These are phyloP conservation scores for Cicer bijugum DNA, from an alignment of 306 rosid genomes.

Conservation along the genomic window DNA sequence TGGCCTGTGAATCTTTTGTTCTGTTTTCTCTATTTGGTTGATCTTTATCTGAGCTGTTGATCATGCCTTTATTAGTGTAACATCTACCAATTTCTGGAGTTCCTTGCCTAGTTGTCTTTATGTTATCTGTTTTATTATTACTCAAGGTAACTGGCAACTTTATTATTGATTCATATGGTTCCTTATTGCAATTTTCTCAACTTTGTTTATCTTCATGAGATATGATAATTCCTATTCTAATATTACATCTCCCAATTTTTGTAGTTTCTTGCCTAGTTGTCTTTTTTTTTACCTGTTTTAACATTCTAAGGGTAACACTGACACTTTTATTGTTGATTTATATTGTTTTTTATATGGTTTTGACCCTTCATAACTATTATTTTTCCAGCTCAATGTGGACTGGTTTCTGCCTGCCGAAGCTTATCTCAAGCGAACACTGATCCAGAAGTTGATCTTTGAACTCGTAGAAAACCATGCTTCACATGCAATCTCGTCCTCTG, in stretches of 20 bases:
- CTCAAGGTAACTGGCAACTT: slow-evolving; percentile 3
- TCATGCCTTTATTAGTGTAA: slow-evolving; percentile 27
- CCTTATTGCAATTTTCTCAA: slow-evolving; percentile 22
- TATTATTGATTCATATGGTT: slow-evolving; percentile 29
- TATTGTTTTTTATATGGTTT: slow-evolving; percentile 27
- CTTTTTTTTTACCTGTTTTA: slow-evolving; percentile 29
- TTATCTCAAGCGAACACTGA: slow-evolving; percentile 82
- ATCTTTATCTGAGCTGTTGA: slow-evolving; percentile 31
- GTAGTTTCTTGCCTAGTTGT: slow-evolving; percentile 17
- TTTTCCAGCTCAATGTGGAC: slow-evolving; percentile 74
- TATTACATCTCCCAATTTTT: slow-evolving; percentile 29
- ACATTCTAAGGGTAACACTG: slow-evolving; percentile 22
- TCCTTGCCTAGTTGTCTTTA: slow-evolving; percentile 14
- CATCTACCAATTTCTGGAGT: slow-evolving; percentile 17
- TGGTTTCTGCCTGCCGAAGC: slow-evolving; percentile 96
- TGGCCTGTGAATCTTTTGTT: slow-evolving; percentile 1
- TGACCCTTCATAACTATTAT: slow-evolving; percentile 34
- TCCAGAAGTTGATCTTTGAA: slow-evolving; percentile 78
- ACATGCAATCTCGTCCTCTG: slow-evolving; percentile 57
- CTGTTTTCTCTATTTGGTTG: slow-evolving; percentile 3
- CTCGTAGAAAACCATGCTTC: slow-evolving; percentile 62
- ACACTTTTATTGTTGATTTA: slow-evolving; percentile 14
- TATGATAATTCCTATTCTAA: slow-evolving; percentile 27
- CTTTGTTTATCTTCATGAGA: slow-evolving; percentile 13
- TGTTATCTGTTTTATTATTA: slow-evolving; percentile 40